Base-by-base conservation (phyloP, 2,329 filamentous ascomycete genomes). In the Sporothrix inflata region DNA sequence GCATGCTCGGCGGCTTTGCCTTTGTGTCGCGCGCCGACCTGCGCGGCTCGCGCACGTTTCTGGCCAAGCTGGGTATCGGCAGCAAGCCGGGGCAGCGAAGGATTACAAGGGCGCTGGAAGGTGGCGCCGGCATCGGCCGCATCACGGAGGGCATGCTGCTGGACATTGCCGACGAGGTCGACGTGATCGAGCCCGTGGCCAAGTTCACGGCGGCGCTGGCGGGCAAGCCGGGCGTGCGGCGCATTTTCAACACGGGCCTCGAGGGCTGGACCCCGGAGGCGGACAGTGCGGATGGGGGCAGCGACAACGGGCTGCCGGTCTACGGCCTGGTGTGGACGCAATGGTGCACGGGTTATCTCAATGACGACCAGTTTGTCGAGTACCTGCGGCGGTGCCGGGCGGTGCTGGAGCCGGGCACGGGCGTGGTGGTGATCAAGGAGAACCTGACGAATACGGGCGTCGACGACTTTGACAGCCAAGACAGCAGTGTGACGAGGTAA, bases 251-350 rank as follows among this genome's bases (percentile, higher is more conserved):
- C 75, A 82, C 91, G 1, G 93, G 93, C 0, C 82, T 97, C 0
- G 91, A 97, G 80, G 85, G 87, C 38, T 97, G 93, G 93, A 73
- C 76, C 12, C 84, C 86, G 0, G 82, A 77, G 0, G 76, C 19
- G 12, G 11, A 47, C 45, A 60, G 65, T 19, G 27, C 47, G 1
- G 68, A 34, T 0, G 81, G 77, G 0, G 77, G 81, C 1, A 83
- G 78, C 11, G 77, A 81, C 9, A 7, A 8, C 1, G 65, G 24
- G 19, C 65, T 51, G 45, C 40, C 14, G 19, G 79, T 82, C 66
- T 98, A 98, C 80, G 91, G 94, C 79, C 80, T 97, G 61, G 89
- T 98, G 74, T 97, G 93, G 93, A 91, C 88, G 69, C 94, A 98
- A 81, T 97, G 94, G 94, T 98, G 94, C 80, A 81, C 95, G 8